Evolutionary conservation across 73 alveolate genomes (phyloP).

Genomic region (Urostyla sp.): DNA sequence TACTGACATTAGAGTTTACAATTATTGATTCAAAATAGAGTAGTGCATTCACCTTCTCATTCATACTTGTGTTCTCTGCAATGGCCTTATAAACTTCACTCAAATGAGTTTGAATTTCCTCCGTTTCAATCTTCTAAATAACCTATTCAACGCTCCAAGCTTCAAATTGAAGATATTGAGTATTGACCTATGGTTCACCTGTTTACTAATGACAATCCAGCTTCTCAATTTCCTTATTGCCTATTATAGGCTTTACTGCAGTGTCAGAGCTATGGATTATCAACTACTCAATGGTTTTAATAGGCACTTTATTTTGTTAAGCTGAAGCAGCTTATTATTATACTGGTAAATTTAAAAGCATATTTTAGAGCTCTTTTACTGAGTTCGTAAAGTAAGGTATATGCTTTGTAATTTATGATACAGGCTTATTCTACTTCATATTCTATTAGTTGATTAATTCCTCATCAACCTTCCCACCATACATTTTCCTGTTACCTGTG

Average conservation of each 20-base stretch:
- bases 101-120: constrained; percentile 81
- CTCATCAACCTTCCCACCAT: too few species aligned
- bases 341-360: not conserved
- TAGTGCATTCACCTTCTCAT: constrained; percentile 84
- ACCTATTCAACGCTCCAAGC: constrained; percentile 91
- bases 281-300: constrained; percentile 85
- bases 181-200: constrained; percentile 73
- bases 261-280: constrained; percentile 93
- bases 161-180: constrained; percentile 74
- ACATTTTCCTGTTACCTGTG: too few species aligned
- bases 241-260: constrained; percentile 97
- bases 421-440: too few species aligned
- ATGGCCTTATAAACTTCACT: constrained; percentile 82
- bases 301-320: constrained; percentile 44
- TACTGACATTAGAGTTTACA: constrained; percentile 86
- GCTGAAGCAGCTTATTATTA: constrained; percentile 59
- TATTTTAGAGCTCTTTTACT: too few species aligned
- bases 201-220: too few species aligned
- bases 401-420: too few species aligned
- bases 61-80: constrained; percentile 65
- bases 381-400: too few species aligned
- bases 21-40: constrained; percentile 93
- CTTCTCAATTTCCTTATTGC: constrained; percentile 95
- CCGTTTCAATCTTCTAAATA: constrained; percentile 70
- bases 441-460: too few species aligned